Evolutionary conservation across 2,329 filamentous ascomycete species (phyloP).

Genomic region (Blastomyces parvus): DNA sequence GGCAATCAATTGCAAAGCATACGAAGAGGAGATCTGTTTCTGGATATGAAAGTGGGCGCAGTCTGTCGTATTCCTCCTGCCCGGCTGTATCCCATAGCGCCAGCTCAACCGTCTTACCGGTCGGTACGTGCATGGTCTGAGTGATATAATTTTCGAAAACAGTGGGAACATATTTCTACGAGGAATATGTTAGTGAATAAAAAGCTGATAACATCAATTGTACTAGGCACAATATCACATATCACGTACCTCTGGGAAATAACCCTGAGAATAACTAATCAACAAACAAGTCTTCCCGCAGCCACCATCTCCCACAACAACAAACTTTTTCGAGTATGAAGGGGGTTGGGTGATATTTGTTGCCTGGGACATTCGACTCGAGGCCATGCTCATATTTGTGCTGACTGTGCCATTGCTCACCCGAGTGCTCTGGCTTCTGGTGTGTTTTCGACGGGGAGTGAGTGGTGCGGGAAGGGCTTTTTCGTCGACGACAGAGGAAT

Average conservation of each 20-base stretch:
- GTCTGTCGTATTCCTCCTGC: conserved; percentile 95
- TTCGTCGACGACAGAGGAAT: conserved; percentile 40
- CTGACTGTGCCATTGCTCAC: conserved; percentile 85
- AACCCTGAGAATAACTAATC: conserved; percentile 97
- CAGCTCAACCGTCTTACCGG: conserved; percentile 90
- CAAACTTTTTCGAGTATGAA: conserved; percentile 96
- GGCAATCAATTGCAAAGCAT: conserved; percentile 98
- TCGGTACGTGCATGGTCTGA: conserved; percentile 76
- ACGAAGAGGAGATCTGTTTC: conserved; percentile 98
- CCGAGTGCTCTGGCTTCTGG: conserved; percentile 49
- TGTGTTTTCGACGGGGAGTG: conserved; percentile 38
- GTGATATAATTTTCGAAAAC: conserved; percentile 99
- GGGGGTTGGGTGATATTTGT: conserved; percentile 86
- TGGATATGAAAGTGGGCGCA: conserved; percentile 91
- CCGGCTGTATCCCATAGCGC: conserved; percentile 98
- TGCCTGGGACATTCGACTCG: conserved; percentile 60
- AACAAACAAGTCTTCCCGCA: conserved; percentile 97
- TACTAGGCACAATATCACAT: neutral
- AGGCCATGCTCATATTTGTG: conserved; percentile 67
- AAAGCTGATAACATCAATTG: conserved; percentile 1
- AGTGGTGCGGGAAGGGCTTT: conserved; percentile 31
- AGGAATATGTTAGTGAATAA: neutral
- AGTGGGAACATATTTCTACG: conserved; percentile 96
- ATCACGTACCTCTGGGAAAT: conserved; percentile 82
- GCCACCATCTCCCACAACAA: conserved; percentile 94